These are phyloP conservation scores for Glarea lozoyensis DNA, from an alignment of 495 filamentous ascomycete species.

Conservation along the genomic window DNA sequence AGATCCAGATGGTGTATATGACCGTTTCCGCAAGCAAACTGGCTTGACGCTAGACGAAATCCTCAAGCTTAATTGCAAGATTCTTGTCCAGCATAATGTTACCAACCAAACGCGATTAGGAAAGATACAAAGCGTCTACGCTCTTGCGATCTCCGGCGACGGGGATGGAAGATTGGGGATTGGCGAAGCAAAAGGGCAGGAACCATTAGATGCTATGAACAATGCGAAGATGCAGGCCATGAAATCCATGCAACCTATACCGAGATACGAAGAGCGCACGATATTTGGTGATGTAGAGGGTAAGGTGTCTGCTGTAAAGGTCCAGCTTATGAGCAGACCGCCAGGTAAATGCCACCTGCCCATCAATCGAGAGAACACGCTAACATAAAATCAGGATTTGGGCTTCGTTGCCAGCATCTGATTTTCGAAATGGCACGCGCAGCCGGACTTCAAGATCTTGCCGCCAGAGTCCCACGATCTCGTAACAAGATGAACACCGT, in stretches of 20 bases:
- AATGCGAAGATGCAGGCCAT: constrained; percentile 72
- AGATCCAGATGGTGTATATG: constrained; percentile 40
- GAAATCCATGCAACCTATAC: constrained; percentile 77
- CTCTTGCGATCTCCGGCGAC: constrained; percentile 74
- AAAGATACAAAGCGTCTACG: constrained; percentile 67
- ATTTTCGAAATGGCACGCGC: constrained; percentile 88
- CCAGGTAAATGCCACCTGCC: constrained; percentile 58
- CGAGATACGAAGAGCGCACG: constrained; percentile 82
- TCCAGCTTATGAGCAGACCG: constrained; percentile 70
- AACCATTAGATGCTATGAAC: constrained; percentile 48
- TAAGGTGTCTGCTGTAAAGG: constrained; percentile 76
- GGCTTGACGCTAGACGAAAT: constrained; percentile 56
- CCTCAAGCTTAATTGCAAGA: constrained; percentile 44
- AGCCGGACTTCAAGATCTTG: constrained; percentile 76
- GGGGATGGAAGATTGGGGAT: constrained; percentile 75
- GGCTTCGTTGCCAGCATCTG: constrained; percentile 77
- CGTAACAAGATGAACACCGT: constrained; percentile 95
- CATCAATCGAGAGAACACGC: too few relatives aligned
- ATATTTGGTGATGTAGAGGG: constrained; percentile 77
- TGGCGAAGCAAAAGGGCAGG: constrained; percentile 79
- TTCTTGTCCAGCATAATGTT: constrained; percentile 62
- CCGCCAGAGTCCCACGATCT: constrained; percentile 66
- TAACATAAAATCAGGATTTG: constrained; percentile 57
- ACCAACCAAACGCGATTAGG: constrained; percentile 93
- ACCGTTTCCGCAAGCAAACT: constrained; percentile 52